Percentiles rank a stretch among this genome's conserved stretches.
phyloP scores from a whole-genome alignment of 257 asterid species.

The Cynanchum wilfordii region DNA sequence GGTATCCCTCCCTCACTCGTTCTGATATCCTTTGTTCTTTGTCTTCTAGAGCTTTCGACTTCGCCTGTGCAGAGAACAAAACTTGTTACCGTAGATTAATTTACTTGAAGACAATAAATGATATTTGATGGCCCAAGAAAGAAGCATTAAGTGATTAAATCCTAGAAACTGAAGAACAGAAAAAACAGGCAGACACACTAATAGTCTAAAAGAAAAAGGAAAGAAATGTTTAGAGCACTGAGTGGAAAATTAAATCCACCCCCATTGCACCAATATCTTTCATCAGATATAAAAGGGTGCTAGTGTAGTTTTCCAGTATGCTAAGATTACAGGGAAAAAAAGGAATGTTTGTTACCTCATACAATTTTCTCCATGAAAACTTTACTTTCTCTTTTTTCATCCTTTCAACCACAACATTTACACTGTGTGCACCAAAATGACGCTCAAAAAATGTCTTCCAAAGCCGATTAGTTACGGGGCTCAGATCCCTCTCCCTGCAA shows the following conservation, averaged over 20 bases:
- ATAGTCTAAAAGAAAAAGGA: neutral
- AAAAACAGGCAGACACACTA: neutral
- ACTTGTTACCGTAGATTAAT: conserved; percentile 2
- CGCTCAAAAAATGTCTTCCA: conserved; percentile 66
- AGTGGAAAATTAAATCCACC: neutral
- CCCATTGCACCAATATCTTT: neutral
- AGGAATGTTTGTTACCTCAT: conserved; percentile 41
- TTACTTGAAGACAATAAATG: conserved; percentile 9
- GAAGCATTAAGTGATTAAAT: neutral
- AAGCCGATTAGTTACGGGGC: conserved; percentile 59
- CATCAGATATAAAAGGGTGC: neutral
- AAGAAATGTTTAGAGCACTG: neutral
- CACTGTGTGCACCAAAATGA: conserved; percentile 51
- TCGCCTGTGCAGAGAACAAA: conserved; percentile 48
- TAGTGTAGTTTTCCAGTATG: neutral
- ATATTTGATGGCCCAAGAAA: neutral
- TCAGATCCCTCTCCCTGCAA: conserved; percentile 83
- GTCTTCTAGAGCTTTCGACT: conserved; percentile 52
- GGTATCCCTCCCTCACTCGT: conserved; percentile 50
- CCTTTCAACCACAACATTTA: conserved; percentile 37
- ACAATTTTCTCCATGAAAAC: conserved; percentile 60
- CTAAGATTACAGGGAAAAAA: neutral
- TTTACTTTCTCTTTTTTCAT: conserved; percentile 42
- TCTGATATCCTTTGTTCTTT: conserved; percentile 42
- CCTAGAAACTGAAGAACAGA: neutral